Percentiles rank a stretch among this genome's conserved stretches.
Conservation (phyloP, 768 basidiomycete genomes). For the Kockovaella imperatae region DNA sequence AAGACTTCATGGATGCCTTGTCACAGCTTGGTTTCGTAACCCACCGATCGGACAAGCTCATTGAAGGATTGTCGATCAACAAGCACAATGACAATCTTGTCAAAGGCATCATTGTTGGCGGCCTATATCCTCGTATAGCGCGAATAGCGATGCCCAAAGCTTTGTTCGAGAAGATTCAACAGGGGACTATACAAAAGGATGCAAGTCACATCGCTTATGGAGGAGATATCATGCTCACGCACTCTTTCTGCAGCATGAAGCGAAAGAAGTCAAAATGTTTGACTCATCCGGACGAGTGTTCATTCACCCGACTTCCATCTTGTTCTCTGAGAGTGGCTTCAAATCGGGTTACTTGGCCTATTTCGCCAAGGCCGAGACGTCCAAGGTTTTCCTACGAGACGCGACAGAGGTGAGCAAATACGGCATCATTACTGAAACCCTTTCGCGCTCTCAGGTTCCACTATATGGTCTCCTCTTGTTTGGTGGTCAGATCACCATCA, state of each 20-base stretch:
- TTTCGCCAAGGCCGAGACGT: slow-evolving; percentile 69
- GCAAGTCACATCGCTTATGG: slow-evolving; percentile 10
- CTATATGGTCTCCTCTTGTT: slow-evolving; percentile 78
- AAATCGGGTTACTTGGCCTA: slow-evolving; percentile 72
- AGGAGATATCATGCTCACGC: neutral
- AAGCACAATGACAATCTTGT: slow-evolving; percentile 63
- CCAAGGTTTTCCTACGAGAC: slow-evolving; percentile 76
- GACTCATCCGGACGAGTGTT: slow-evolving; percentile 53
- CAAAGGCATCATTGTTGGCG: slow-evolving; percentile 76
- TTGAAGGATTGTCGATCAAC: slow-evolving; percentile 55
- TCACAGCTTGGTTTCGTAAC: slow-evolving; percentile 60
- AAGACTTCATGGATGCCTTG: slow-evolving; percentile 67
- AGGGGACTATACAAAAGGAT: slow-evolving; percentile 75
- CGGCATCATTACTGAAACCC: neutral
- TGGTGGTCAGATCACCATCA: slow-evolving; percentile 68
- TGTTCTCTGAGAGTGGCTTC: slow-evolving; percentile 68
- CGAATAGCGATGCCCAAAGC: slow-evolving; percentile 65
- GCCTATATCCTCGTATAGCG: slow-evolving; percentile 76
- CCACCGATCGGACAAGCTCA: slow-evolving; percentile 5
- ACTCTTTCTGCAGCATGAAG: slow-evolving; percentile 50
- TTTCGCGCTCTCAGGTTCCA: slow-evolving; percentile 57
- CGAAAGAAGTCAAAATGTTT: slow-evolving; percentile 73
- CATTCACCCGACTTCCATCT: slow-evolving; percentile 66
- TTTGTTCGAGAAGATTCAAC: slow-evolving; percentile 76
- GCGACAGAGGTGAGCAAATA: slow-evolving; percentile 64